A percentile compares a stretch with the other conserved stretches of the same genome.
These are phyloP conservation scores for Triticum timopheevii DNA, from an alignment of 176 grass and related monocot species.

Conservation along the genomic window DNA sequence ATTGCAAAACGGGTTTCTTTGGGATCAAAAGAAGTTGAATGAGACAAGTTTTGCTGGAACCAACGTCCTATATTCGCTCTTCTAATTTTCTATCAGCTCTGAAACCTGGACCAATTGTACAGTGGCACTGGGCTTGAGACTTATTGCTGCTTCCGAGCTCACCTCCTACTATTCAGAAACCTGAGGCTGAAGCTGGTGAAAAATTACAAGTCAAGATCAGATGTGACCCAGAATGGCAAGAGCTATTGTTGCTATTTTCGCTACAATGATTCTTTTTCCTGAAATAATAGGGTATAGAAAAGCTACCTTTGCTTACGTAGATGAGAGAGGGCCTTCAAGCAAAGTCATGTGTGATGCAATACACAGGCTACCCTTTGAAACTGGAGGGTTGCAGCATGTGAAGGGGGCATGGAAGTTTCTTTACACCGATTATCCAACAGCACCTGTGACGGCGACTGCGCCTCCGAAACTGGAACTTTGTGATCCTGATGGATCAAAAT, in stretches of 20 bases:
- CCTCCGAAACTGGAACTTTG: neutral
- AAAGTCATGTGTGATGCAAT: neutral
- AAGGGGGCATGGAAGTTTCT: neutral
- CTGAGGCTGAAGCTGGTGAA: slow-evolving; percentile 3
- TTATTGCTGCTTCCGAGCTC: neutral
- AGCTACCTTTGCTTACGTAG: neutral
- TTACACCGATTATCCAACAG: neutral
- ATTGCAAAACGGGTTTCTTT: neutral
- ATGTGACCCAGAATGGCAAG: neutral
- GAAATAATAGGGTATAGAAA: neutral
- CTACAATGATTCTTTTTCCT: neutral
- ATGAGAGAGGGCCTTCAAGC: neutral
- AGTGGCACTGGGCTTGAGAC: neutral
- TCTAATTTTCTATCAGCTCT: neutral
- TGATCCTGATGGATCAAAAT: slow-evolving; percentile 22
- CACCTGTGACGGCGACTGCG: neutral
- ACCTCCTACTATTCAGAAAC: neutral
- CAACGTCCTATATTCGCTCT: neutral
- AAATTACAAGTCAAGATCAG: neutral
- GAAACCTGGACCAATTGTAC: neutral
- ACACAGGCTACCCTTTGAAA: neutral
- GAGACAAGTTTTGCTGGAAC: neutral
- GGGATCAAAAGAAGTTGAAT: neutral
- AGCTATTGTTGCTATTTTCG: neutral
- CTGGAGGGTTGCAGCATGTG: neutral